phyloP scores from a whole-genome alignment of 331 rosid species.

The Telfairia occidentalis region DNA sequence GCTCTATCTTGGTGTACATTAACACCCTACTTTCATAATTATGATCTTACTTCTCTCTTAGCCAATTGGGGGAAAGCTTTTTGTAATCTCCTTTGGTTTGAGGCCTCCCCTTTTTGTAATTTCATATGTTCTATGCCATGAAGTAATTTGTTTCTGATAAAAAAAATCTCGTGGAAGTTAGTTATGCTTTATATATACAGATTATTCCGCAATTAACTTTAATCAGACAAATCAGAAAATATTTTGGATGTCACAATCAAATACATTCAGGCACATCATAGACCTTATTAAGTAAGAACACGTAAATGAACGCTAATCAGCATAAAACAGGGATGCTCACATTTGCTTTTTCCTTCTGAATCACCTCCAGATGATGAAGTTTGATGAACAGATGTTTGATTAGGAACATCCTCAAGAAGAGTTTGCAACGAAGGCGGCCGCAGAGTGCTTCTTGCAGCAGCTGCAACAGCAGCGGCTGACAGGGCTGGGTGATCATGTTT shows the following conservation, averaged over 20 bases:
- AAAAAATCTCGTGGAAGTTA: too few species aligned
- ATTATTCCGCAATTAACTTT: not conserved
- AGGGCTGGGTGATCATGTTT: constrained; percentile 50
- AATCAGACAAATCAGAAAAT: not conserved
- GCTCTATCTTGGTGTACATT: too few species aligned
- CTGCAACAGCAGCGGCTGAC: constrained; percentile 83
- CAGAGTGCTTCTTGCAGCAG: constrained; percentile 85
- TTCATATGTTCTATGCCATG: too few species aligned
- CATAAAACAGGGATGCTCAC: constrained; percentile 28
- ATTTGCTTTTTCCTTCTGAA: constrained; percentile 86
- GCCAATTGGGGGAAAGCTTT: too few species aligned
- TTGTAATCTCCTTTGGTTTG: too few species aligned
- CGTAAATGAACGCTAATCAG: not conserved
- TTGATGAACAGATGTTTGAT: constrained; percentile 38
- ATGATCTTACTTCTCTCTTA: too few species aligned
- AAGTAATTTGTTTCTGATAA: too few species aligned
- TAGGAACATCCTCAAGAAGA: constrained; percentile 70
- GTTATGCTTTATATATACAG: too few species aligned
- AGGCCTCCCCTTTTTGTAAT: too few species aligned
- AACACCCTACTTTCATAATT: too few species aligned
- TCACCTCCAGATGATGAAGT: constrained; percentile 84
- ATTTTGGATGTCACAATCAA: not conserved
- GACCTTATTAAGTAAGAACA: not conserved
- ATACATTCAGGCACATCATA: not conserved
- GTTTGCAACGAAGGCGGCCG: constrained; percentile 93